A percentile compares a stretch with the other conserved stretches of the same genome.
Evolutionary conservation across 805 yeast genomes (phyloP).

Genomic region (Naumovozyma baii): DNA sequence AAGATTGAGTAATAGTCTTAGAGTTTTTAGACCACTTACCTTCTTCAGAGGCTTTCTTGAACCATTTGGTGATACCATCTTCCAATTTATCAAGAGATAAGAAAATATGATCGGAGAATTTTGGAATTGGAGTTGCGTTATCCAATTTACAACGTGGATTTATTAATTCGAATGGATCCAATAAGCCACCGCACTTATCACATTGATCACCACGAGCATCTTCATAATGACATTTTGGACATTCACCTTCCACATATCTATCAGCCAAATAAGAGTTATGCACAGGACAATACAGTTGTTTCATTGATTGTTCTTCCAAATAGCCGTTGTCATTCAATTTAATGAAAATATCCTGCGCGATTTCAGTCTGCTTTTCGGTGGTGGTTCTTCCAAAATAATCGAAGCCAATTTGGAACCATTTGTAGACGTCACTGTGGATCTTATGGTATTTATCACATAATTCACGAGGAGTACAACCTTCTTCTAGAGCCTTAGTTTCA

Average conservation of each 20-base stretch:
- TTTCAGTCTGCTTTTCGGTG: conserved; percentile 81
- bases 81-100: conserved; percentile 77
- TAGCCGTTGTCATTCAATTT: conserved; percentile 66
- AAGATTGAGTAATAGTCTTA: conserved; percentile 75
- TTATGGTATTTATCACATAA: conserved; percentile 85
- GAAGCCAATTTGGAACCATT: conserved; percentile 94
- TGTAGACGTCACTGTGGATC: conserved; percentile 81
- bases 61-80: conserved; percentile 65
- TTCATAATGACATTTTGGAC: conserved; percentile 89
- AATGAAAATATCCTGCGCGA: conserved; percentile 86
- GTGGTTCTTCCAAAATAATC: conserved; percentile 97
- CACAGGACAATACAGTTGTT: conserved; percentile 82
- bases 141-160: conserved; percentile 95
- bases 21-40: conserved; percentile 93
- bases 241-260: conserved; percentile 92
- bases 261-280: conserved; percentile 93
- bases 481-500: conserved; percentile 95
- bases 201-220: conserved; percentile 99
- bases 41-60: conserved; percentile 49
- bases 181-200: conserved; percentile 84
- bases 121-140: conserved; percentile 67
- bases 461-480: conserved; percentile 76
- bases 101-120: conserved; percentile 78
- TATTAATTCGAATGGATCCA: conserved; percentile 87
- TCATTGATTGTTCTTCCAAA: conserved; percentile 78